Evolutionary conservation across 495 filamentous ascomycete species (phyloP), one percentile per base, ranked within the genome.

Genomic region (Neurospora discreta): DNA sequence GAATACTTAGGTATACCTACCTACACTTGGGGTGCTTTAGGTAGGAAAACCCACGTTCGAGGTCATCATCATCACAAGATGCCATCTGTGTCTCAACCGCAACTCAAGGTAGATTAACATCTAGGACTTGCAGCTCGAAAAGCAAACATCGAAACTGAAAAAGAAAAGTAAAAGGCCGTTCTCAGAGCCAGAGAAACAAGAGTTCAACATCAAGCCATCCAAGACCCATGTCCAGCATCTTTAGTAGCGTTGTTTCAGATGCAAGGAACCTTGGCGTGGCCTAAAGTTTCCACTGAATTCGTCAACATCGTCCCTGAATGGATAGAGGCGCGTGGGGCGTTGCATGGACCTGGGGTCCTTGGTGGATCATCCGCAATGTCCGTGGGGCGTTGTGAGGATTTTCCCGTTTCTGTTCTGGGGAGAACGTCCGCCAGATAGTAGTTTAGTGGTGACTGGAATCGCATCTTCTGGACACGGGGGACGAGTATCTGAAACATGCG

Each of bases 231-330:
- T 58, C 52, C 26, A 39, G 60, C 42, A 15, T 38, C 44, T 40
- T 68, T n/a, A n/a, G n/a, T 78, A 73, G 77, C 74, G 42, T 71
- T 73, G 78, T 80, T 80, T 80, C 77, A 80, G 73, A 72, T 74
- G 78, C 79, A 77, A 58, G 75, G 74, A 78, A 77, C 79, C 76
- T 36, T 36, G 69, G 75, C 71, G 13, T 71, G 39, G 68, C 38
- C 5, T 6, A 38, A 71, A 39, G 71, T 60, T 39, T 36, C 71
- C 33, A 73, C 68, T 73, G 73, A 74, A 73, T 18, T 30, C 40
- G 16, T 18, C 7, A 33, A 36, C 33, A 5, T 3, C 43, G 39
- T 65, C 30, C 23, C 23, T 70, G 26, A 30, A 3, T 43, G 69
- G 42, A 70, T 20, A 18, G 42, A 52, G 58, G 43, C 69, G 69